phyloP scores from a whole-genome alignment of 225 moss, liverwort and hornwort species.

The Polytrichum commune region DNA sequence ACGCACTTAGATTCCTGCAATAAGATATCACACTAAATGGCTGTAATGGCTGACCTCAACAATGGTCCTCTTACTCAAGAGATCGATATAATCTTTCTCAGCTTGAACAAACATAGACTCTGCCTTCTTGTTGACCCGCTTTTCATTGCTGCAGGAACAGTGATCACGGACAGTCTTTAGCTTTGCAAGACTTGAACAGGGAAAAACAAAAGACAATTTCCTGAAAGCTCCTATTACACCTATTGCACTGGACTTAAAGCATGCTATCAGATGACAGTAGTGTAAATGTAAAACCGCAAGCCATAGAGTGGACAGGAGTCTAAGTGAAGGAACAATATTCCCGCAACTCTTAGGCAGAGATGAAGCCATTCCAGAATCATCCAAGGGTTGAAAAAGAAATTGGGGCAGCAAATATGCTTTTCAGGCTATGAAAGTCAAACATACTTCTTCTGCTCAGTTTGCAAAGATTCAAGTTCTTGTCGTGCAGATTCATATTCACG shows the following conservation, averaged over 20 bases:
- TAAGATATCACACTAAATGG: not conserved
- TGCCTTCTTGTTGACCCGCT: conserved; percentile 94
- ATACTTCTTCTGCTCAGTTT: conserved; percentile 77
- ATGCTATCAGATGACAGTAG: too few relatives aligned
- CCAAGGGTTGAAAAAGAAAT: too few relatives aligned
- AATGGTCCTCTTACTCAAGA: conserved; percentile 73
- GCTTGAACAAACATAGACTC: conserved; percentile 96
- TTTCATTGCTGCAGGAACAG: conserved; percentile 73
- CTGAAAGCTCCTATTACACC: too few relatives aligned
- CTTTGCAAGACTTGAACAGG: not conserved
- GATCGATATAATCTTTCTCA: conserved; percentile 89
- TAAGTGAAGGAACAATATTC: too few relatives aligned
- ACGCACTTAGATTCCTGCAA: not conserved
- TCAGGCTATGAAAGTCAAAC: conserved; percentile 7
- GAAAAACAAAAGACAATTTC: not conserved
- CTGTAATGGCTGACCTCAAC: conserved; percentile 58
- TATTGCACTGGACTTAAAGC: too few relatives aligned
- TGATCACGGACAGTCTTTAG: conserved; percentile 15
- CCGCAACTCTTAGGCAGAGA: too few relatives aligned
- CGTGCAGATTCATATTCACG: conserved; percentile 68
- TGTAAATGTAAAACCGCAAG: too few relatives aligned
- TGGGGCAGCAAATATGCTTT: too few relatives aligned
- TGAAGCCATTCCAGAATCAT: too few relatives aligned
- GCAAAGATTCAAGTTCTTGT: conserved; percentile 64
- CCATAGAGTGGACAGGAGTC: too few relatives aligned